Base-by-base conservation (phyloP, 2,329 filamentous ascomycete species). In the Pseudogymnoascus verrucosus region DNA sequence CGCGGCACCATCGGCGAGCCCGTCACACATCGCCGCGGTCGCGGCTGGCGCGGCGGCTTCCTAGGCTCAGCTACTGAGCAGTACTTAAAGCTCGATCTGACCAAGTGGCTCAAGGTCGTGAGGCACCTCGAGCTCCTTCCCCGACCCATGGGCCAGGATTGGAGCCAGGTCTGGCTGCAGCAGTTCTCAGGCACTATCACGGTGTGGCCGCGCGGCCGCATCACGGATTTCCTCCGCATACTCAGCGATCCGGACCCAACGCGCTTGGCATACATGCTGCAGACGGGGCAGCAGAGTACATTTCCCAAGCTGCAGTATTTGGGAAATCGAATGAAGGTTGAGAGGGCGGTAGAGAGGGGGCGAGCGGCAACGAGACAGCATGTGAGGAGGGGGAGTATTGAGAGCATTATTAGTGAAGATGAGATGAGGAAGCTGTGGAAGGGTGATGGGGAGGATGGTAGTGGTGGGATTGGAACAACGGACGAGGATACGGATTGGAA, bases 101-200 rank as follows among this genome's bases (percentile, higher is more conserved):
- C 90, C 71, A 99, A 99, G 79, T 99, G 95, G 92, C 86, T 99
- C 40, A 95, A 95, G 73, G 93, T 99, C 19, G 83, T 98, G 44
- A 88, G 93, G 1, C 92, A 97, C 73, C 83, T 98, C 0, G 95
- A 99, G 75, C 82, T 99, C 3, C 84, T 99, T 0, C 95, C 95
- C 0, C 86, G 95, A 0, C 92, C 91, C 0, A 76, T 98, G 21
- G 93, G 93, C 2, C 93, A 98, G 75, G 95, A 99, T 74, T 99
- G 95, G 95, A 93, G 89, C 64, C 90, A 96, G 76, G 86, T 99
- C 21, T 99, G 93, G 90, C 83, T 99, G 59, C 95, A 99, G 74
- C 86, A 92, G 64, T 99, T 99, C 75, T 89, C 89, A 67, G 95
- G 95, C 28, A 98, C 91, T 8, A 89, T 98, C 67, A 99, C 95